Evolutionary conservation across 2,329 filamentous ascomycete genomes (phyloP), one percentile per base, ranked within the genome.

Genomic region (Arthrobotrys iridis): DNA sequence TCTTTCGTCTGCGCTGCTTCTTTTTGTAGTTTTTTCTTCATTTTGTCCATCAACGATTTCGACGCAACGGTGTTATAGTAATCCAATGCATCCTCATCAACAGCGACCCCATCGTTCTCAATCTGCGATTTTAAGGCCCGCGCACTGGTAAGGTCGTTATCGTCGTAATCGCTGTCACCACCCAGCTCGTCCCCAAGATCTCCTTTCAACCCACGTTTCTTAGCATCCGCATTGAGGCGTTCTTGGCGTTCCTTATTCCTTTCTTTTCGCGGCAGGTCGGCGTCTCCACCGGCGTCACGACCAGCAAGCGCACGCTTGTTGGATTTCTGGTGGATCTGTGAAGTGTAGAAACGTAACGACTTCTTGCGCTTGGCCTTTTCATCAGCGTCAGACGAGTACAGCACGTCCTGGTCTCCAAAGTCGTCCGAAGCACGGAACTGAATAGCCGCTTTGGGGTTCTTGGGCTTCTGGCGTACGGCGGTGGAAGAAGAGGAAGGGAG

Each of bases 341-440:
- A 97, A 1, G 96, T 98, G 86, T 99, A 99, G 86, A 99, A 99
- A 77, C 93, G 91, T 70, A 99, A 87, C 77, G 89, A 93, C 85
- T 96, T 97, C 86, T 95, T 97, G 82, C 91, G 91, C 73, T 88
- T 88, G 0, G 90, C 91, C 83, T 99, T 99, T 80, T 96, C 92
- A 43, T 91, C 91, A 0, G 92, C 90, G 75, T 94, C 89, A 76
- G 89, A 87, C 8, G 89, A 88, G 63, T 93, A 92, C 71, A 98
- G 87, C 2, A 85, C 84, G 13, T 92, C 90, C 81, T 97, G 93
- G 80, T 99, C 95, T 79, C 94, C 95, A 81, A 99, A 94, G 84
- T 99, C 95, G 1, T 93, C 96, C 3, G 50, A 37, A 79, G 92
- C 87, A 76, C 90, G 88, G 59, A 75, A 75, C 40, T 75, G 63